Evolutionary conservation across 805 yeast genomes (phyloP), one percentile per base, ranked within the genome.

Genomic region (Yarrowia keelungensis): DNA sequence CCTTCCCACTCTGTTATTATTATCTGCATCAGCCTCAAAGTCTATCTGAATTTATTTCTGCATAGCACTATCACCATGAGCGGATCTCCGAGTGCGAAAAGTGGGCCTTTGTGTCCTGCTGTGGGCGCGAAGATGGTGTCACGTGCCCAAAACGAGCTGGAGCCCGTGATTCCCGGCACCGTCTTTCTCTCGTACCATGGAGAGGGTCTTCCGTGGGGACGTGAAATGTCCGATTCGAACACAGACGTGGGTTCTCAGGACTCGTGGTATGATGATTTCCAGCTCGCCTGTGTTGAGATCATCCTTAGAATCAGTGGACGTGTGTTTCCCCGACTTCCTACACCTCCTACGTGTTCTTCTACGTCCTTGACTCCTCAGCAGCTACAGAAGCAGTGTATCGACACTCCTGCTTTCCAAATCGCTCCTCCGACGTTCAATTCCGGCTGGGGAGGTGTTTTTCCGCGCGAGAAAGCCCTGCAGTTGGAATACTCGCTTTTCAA

Each of bases 171-270:
- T 5, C 69, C 49, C 0, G 68, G 41, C 5, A 59, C 47, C 9
- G 47, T 49, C 5, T 53, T 69, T 53, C 10, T 50, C 19, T 61
- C 67, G 62, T 56, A 39, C 43, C 45, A 39, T 38, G 46, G 67
- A 5, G 39, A 42, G 11, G 45, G 67, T 11, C n/a, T 5, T 4
- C 42, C 50, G 3, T 41, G 14, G 38, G 46, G 70, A 45, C 32
- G 43, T 7, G 15, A 35, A 3, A 1, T 46, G 9, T 36, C 54
- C 2, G 58, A 51, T 7, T 7, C 32, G 8, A 36, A 16, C 32
- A 2, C 22, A 9, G 1, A 50, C 10, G 26, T 35, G 46, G 46
- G 12, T 15, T 15, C 46, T 15, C 19, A 7, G n/a, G 16, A 8
- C 19, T 5, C 39, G 39, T 11, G 39, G 32, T 26, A 32, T 16